Conservation (phyloP, 1,284 basidiomycete species). For the Anthracocystis walkeri region DNA sequence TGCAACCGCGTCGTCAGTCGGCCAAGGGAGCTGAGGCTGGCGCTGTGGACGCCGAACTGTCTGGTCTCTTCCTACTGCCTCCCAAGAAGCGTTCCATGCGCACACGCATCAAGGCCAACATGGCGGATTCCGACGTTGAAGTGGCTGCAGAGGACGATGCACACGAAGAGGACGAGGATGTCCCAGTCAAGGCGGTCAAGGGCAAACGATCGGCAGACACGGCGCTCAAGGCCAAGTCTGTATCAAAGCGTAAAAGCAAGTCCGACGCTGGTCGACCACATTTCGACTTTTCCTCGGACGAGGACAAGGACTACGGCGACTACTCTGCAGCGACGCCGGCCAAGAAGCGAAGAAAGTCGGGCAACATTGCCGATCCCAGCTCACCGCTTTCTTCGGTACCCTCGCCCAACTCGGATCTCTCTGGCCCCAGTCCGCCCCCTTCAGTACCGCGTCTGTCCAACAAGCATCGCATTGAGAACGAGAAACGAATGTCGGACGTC, state of each 20-base stretch:
- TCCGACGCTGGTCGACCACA: constrained; percentile 13
- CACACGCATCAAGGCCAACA: constrained; percentile 62
- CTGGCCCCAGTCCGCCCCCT: constrained; percentile 35
- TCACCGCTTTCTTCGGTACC: constrained; percentile 49
- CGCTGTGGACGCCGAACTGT: constrained; percentile 32
- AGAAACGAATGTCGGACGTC: constrained; percentile 28
- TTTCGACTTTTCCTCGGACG: constrained; percentile 30
- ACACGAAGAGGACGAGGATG: constrained; percentile 8
- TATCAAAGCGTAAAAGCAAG: constrained; percentile 31
- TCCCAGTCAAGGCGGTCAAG: constrained; percentile 9
- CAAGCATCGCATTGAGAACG: constrained; percentile 34
- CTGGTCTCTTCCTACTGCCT: constrained; percentile 53
- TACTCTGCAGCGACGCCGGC: constrained; percentile 19
- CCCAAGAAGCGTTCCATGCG: constrained; percentile 64
- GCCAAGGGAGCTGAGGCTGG: constrained; percentile 12
- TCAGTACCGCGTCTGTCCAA: constrained; percentile 25
- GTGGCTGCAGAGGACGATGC: constrained; percentile 11
- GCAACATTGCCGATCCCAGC: constrained; percentile 49
- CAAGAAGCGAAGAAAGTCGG: constrained; percentile 53
- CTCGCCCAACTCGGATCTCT: constrained; percentile 33
- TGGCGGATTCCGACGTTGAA: constrained; percentile 28
- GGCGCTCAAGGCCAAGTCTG: constrained; percentile 11
- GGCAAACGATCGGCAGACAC: constrained; percentile 10
- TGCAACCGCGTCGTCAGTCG: constrained; percentile 11
- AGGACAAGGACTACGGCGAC: constrained; percentile 19